Conservation (phyloP, 352 stramenopile species). For the Pythium phragmiticola region DNA sequence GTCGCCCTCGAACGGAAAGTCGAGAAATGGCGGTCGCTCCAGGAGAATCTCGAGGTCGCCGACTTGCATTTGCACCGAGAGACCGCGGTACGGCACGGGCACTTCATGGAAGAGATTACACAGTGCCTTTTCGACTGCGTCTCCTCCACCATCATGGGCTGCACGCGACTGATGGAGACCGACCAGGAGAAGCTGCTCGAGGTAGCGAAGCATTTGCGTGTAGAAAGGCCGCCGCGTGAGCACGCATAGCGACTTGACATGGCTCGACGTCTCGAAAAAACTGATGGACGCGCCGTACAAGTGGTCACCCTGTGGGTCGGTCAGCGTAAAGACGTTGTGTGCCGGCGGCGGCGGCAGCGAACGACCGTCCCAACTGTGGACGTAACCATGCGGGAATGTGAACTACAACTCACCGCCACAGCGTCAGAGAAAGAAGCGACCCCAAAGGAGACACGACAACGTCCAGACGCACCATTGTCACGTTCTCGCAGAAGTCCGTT, state of each 20-base stretch:
- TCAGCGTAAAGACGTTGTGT: constrained; percentile 56
- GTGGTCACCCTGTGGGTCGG: constrained; percentile 38
- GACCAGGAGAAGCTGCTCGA: constrained; percentile 54
- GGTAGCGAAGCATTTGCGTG: constrained; percentile 43
- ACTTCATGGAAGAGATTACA: constrained; percentile 59
- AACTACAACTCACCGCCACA: constrained; percentile 31
- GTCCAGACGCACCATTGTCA: constrained; percentile 36
- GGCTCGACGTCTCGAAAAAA: constrained; percentile 39
- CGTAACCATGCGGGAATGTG: constrained; percentile 48
- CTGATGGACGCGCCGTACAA: constrained; percentile 51
- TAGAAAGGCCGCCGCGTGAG: constrained; percentile 47
- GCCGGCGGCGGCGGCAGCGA: constrained; percentile 37
- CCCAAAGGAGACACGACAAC: neutral
- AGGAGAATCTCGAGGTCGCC: constrained; percentile 35
- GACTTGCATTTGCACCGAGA: constrained; percentile 40
- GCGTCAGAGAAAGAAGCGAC: neutral
- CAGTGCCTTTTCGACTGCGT: constrained; percentile 36
- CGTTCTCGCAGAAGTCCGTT: constrained; percentile 47
- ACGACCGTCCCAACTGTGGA: constrained; percentile 28
- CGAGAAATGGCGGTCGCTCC: constrained; percentile 32
- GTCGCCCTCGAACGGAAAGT: constrained; percentile 55
- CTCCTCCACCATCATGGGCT: neutral
- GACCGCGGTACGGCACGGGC: constrained; percentile 33
- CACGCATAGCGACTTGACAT: constrained; percentile 46
- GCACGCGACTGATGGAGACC: constrained; percentile 35